A percentile compares a stretch with the other conserved stretches of the same genome.
These are phyloP conservation scores for Telopea speciosissima DNA, from an alignment of 177 flowering plant species.

Conservation along the genomic window DNA sequence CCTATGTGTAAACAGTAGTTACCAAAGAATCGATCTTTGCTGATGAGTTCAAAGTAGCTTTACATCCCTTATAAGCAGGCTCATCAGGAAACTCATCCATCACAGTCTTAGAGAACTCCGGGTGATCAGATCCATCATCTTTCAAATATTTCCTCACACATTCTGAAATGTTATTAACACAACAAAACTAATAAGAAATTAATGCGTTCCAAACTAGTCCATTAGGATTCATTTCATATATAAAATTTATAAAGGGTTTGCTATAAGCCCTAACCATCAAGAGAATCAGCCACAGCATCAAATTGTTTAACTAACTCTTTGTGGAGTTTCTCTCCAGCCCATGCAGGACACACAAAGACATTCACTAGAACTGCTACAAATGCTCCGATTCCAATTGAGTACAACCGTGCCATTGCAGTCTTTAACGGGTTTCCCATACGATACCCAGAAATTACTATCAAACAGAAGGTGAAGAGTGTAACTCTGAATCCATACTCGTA, in stretches of 20 bases:
- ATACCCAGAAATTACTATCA: conserved; percentile 70
- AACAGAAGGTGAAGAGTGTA: conserved; percentile 70
- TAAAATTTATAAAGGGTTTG: too few species aligned
- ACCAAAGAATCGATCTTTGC: conserved; percentile 66
- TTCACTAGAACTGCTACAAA: conserved; percentile 68
- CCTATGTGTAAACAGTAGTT: background rate
- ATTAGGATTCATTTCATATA: background rate
- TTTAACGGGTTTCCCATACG: conserved; percentile 58
- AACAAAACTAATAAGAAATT: background rate
- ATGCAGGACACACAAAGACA: conserved; percentile 57
- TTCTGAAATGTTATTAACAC: conserved; percentile 28
- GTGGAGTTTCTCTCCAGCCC: conserved; percentile 85
- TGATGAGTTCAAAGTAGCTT: conserved; percentile 50
- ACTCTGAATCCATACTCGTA: conserved; percentile 84
- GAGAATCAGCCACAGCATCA: conserved; percentile 61
- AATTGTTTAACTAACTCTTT: conserved; percentile 57
- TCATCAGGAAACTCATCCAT: conserved; percentile 74
- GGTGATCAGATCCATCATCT: conserved; percentile 48
- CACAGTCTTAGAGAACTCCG: conserved; percentile 53
- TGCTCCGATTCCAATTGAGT: conserved; percentile 73
- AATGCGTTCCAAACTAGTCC: background rate
- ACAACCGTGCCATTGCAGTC: conserved; percentile 65
- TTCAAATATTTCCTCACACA: conserved; percentile 67
- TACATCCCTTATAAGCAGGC: conserved; percentile 64
- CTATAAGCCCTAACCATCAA: too few species aligned